Percentiles rank a stretch among this genome's conserved stretches.
These are phyloP conservation scores for Mucor mucedo DNA, from an alignment of 371 early-diverging fungal species.

Conservation along the genomic window DNA sequence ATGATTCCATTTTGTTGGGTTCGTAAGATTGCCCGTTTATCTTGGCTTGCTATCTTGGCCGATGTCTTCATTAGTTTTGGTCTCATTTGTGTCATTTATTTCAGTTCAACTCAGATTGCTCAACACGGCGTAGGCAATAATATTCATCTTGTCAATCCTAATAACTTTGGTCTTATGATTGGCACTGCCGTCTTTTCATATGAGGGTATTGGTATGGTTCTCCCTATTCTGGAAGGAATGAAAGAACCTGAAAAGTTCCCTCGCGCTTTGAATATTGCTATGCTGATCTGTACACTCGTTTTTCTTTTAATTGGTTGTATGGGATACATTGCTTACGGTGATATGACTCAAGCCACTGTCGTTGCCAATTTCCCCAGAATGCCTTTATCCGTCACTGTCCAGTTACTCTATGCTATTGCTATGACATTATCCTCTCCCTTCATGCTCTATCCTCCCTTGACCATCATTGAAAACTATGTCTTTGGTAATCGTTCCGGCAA, in stretches of 20 bases:
- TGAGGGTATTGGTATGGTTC: slow-evolving; percentile 73
- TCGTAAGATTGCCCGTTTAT: slow-evolving; percentile 77
- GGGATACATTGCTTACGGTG: slow-evolving; percentile 78
- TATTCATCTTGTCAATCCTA: slow-evolving; percentile 51
- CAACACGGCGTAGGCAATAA: slow-evolving; percentile 59
- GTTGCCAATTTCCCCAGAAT: slow-evolving; percentile 66
- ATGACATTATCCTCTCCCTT: slow-evolving; percentile 82
- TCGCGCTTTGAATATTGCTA: slow-evolving; percentile 61
- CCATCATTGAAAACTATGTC: slow-evolving; percentile 68
- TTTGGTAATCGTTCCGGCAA: slow-evolving; percentile 51
- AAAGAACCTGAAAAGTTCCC: slow-evolving; percentile 67
- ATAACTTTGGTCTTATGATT: slow-evolving; percentile 72
- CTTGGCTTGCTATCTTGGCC: slow-evolving; percentile 73
- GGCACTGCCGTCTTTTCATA: slow-evolving; percentile 89
- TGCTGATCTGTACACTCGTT: slow-evolving; percentile 62
- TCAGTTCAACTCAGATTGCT: slow-evolving; percentile 60
- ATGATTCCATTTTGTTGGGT: slow-evolving; percentile 84
- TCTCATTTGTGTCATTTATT: slow-evolving; percentile 72
- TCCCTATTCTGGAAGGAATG: slow-evolving; percentile 68
- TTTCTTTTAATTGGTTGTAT: slow-evolving; percentile 73
- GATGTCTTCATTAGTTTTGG: slow-evolving; percentile 83
- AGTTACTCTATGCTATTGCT: slow-evolving; percentile 77
- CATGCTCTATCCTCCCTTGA: slow-evolving; percentile 75
- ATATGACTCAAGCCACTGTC: slow-evolving; percentile 70
- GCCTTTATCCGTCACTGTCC: slow-evolving; percentile 59